Evolutionary conservation across 1,139 yeast species (phyloP), one percentile per base, ranked within the genome.

Genomic region (Blastobotrys raffinosifermentans): DNA sequence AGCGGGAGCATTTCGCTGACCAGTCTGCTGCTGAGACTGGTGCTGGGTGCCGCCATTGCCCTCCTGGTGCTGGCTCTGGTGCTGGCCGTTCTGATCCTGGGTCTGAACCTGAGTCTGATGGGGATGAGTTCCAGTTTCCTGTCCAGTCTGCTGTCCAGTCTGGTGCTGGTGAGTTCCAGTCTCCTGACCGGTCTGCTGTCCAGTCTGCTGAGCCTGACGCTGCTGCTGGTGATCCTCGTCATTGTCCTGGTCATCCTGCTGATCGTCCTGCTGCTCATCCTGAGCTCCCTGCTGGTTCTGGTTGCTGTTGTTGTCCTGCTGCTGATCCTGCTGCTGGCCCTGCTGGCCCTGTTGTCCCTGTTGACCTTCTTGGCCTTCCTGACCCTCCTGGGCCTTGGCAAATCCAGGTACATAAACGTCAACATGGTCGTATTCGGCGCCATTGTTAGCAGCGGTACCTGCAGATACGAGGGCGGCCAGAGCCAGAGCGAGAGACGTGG

Each of bases 401-500:
- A 6, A 25, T 13, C 11, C 15, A n/a, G 27, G 27, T 6, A 25
- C 27, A 25, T 25, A 25, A 14, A 25, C 27, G 11, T 13, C 15
- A n/a, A 25, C 27, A 25, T n/a, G 6, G 2, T 22, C 35, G 5
- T 29, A 26, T 7, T 29, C 37, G 14, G 20, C 15, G 17, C 25
- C 39, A 2, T 41, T 39, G 15, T 32, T 41, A 14, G 39, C 39
- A 8, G 48, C 48, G 13, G 46, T 50, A 11, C 39, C 36, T 10
- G 44, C 44, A 18, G n/a, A n/a, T n/a, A n/a, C n/a, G n/a, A n/a
- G n/a, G n/a, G n/a, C n/a, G n/a, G n/a, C n/a, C n/a, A n/a, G n/a
- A n/a, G n/a, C n/a, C n/a, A n/a, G n/a, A n/a, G n/a, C n/a, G n/a
- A n/a, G n/a, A n/a, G n/a, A n/a, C n/a, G n/a, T n/a, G n/a, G n/a